A percentile compares a stretch with the other conserved stretches of the same genome.
Conservation (phyloP, 1,139 yeast species). For the Lodderomyces oxycetoniae region DNA sequence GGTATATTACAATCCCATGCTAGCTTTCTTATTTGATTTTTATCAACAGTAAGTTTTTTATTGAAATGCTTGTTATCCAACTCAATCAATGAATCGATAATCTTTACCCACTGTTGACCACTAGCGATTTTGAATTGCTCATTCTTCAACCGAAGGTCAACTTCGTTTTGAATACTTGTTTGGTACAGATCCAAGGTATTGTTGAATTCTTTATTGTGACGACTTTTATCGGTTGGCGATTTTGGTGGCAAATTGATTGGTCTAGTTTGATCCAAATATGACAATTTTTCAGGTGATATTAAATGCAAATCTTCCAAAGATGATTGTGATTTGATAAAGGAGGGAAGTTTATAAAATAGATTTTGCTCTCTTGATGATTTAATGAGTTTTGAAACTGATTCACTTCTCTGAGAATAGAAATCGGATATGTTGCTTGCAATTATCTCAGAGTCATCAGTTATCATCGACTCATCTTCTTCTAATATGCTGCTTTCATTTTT, state of each 20-base stretch:
- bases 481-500: slow-evolving; percentile 18
- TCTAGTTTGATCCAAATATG: slow-evolving; percentile 38
- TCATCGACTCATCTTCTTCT: slow-evolving; percentile 11
- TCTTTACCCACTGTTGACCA: slow-evolving; percentile 28
- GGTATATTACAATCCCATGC: slow-evolving; percentile 41
- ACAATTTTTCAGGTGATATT: slow-evolving; percentile 40
- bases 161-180: slow-evolving; percentile 19
- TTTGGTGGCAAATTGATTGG: slow-evolving; percentile 48
- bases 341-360: slow-evolving; percentile 37
- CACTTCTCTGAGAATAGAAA: slow-evolving; percentile 36
- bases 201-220: slow-evolving; percentile 38
- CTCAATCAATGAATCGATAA: slow-evolving; percentile 16
- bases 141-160: slow-evolving; percentile 20
- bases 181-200: slow-evolving; percentile 32
- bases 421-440: slow-evolving; percentile 35
- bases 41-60: slow-evolving; percentile 27
- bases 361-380: slow-evolving; percentile 32
- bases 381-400: slow-evolving; percentile 30
- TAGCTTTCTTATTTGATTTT: slow-evolving; percentile 29
- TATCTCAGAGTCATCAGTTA: slow-evolving; percentile 27
- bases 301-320: slow-evolving; percentile 40
- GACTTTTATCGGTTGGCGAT: slow-evolving; percentile 28
- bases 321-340: slow-evolving; percentile 36
- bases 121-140: slow-evolving; percentile 17
- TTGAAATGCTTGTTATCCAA: slow-evolving; percentile 21